Conservation (phyloP, 345 rosid genomes). For the Cardamine resedifolia region DNA sequence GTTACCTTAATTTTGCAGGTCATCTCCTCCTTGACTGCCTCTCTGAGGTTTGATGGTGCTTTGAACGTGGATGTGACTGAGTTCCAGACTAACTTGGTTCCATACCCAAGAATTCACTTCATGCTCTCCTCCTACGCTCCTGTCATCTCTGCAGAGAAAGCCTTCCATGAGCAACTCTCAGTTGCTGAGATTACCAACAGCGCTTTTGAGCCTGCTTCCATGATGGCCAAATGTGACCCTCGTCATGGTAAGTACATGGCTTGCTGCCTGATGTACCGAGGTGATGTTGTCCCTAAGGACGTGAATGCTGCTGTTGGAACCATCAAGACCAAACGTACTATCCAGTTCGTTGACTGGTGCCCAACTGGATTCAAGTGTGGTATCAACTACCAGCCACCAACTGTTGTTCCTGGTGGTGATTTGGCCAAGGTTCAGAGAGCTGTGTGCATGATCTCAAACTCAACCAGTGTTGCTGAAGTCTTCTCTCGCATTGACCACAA, state of each 20-base stretch:
- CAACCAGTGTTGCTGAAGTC: constrained; percentile 52
- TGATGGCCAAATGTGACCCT: constrained; percentile 58
- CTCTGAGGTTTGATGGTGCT: constrained; percentile 53
- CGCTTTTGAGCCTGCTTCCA: constrained; percentile 48
- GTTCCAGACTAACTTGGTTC: constrained; percentile 55
- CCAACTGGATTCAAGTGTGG: constrained; percentile 56
- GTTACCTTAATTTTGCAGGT: constrained; percentile 17
- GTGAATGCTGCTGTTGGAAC: constrained; percentile 50
- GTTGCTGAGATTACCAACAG: constrained; percentile 54
- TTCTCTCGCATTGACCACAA: constrained; percentile 53
- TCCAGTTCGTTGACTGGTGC: constrained; percentile 52
- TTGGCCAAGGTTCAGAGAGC: constrained; percentile 52
- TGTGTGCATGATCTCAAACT: constrained; percentile 53
- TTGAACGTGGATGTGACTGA: constrained; percentile 54
- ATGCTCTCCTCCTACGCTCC: constrained; percentile 58
- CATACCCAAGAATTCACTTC: constrained; percentile 54
- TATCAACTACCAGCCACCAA: constrained; percentile 55
- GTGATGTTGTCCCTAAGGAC: constrained; percentile 53
- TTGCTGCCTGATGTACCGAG: constrained; percentile 49
- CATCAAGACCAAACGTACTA: constrained; percentile 50
- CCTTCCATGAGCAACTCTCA: constrained; percentile 52
- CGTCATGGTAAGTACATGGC: constrained; percentile 62
- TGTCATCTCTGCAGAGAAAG: constrained; percentile 51
- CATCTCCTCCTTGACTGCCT: constrained; percentile 51
- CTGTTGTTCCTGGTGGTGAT: constrained; percentile 54